Percentiles rank a stretch among this genome's conserved stretches.
These are phyloP conservation scores for Jacaranda mimosifolia DNA, from an alignment of 257 asterid genomes.

Conservation along the genomic window DNA sequence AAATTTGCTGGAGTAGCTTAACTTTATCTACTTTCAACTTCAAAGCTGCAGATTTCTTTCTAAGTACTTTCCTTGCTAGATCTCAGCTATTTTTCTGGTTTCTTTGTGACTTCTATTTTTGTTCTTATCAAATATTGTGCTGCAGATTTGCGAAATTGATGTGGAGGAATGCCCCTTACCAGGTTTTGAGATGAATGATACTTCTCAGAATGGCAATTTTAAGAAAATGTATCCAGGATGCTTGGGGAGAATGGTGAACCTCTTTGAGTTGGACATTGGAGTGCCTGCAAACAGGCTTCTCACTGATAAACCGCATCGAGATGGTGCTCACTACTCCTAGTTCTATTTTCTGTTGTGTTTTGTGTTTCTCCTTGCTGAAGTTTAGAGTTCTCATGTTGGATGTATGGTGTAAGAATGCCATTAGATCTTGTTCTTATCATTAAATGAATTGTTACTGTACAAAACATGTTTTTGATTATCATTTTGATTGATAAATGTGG, in stretches of 20 bases:
- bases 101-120: conserved; percentile 13
- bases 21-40: conserved; percentile 10
- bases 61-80: conserved; percentile 22
- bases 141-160: conserved; percentile 34
- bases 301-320: conserved; percentile 77
- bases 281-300: conserved; percentile 72
- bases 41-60: conserved; percentile 30
- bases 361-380: neutral
- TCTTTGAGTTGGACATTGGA: conserved; percentile 80
- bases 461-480: conserved; percentile 18
- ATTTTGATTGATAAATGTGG: neutral
- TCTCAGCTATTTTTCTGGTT: conserved; percentile 30
- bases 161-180: conserved; percentile 30
- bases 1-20: conserved; percentile 16
- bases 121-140: conserved; percentile 6
- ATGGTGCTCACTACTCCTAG: conserved; percentile 55
- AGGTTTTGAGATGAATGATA: conserved; percentile 81
- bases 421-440: neutral
- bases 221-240: conserved; percentile 79
- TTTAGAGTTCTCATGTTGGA: conserved; percentile 22
- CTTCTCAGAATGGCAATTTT: conserved; percentile 48
- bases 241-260: conserved; percentile 92
- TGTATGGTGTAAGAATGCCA: conserved; percentile 11
- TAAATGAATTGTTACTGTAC: conserved; percentile 1
- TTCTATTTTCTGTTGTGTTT: neutral